Percentiles rank a stretch among this genome's conserved stretches.
Conservation (phyloP, 1,284 basidiomycete species). For the Porogramme epimiltina region DNA sequence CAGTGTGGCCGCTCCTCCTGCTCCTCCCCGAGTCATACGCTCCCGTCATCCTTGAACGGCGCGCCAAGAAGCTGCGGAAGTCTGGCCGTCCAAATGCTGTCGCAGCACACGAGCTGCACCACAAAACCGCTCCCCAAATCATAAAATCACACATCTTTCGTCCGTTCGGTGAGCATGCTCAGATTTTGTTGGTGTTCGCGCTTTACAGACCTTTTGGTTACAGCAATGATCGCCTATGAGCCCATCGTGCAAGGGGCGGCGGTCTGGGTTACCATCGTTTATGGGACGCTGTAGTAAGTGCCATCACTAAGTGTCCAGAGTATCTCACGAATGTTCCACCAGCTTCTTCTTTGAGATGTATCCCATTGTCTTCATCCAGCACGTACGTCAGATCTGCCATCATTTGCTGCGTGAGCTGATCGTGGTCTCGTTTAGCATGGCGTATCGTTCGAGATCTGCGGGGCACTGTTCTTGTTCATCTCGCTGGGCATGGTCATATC, state of each 20-base stretch:
- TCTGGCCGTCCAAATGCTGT: slow-evolving; percentile 21
- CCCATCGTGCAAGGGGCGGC: slow-evolving; percentile 31
- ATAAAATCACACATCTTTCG: slow-evolving; percentile 23
- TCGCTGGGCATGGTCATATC: slow-evolving; percentile 14
- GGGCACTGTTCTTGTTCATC: slow-evolving; percentile 9
- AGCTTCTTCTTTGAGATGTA: slow-evolving; percentile 33
- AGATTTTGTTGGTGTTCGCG: too few species aligned
- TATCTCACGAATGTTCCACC: not conserved
- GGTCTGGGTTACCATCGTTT: slow-evolving; percentile 28
- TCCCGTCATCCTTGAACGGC: slow-evolving; percentile 25
- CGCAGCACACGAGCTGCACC: slow-evolving; percentile 27
- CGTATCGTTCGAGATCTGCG: not conserved
- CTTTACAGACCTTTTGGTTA: too few species aligned
- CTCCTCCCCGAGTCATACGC: slow-evolving; percentile 31
- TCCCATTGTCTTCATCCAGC: slow-evolving; percentile 27
- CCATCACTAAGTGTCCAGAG: not conserved
- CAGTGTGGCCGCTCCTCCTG: slow-evolving; percentile 25
- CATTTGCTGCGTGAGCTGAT: not conserved
- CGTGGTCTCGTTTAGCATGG: not conserved
- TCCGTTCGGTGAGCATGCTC: slow-evolving; percentile 27
- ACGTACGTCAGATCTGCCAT: slow-evolving; percentile 5
- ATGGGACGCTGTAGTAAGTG: slow-evolving; percentile 34
- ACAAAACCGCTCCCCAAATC: slow-evolving; percentile 18
- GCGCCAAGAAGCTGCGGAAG: slow-evolving; percentile 22
- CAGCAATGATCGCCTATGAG: slow-evolving; percentile 30